A percentile compares a stretch with the other conserved stretches of the same genome.
Conservation (phyloP, 2,329 filamentous ascomycete species). For the Daldinia sp. region DNA sequence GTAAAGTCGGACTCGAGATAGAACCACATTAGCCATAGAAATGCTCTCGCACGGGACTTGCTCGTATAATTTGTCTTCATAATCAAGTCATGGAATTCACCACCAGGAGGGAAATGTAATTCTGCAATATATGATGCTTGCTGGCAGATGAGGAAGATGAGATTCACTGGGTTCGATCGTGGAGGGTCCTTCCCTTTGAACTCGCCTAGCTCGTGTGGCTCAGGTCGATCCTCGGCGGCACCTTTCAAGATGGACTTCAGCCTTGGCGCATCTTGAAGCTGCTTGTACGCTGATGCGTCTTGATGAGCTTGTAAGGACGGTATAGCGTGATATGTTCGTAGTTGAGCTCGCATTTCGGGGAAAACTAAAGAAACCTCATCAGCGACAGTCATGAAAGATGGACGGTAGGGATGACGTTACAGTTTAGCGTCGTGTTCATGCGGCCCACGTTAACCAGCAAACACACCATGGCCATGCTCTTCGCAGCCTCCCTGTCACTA, state of each 20-base stretch:
- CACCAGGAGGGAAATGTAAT: conserved; percentile 84
- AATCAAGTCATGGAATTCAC: conserved; percentile 96
- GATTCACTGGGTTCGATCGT: conserved; percentile 95
- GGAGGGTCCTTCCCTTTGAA: conserved; percentile 75
- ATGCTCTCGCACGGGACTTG: conserved; percentile 84
- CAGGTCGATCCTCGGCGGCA: conserved; percentile 87
- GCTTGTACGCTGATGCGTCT: conserved; percentile 96
- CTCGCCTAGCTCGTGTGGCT: conserved; percentile 85
- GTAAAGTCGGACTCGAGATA: conserved; percentile 97
- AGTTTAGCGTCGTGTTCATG: conserved; percentile 99
- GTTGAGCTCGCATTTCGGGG: conserved; percentile 97
- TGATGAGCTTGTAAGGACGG: conserved; percentile 95
- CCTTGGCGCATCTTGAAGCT: conserved; percentile 94
- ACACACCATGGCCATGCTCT: conserved; percentile 99
- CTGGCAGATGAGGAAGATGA: conserved; percentile 94
- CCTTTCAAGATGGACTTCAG: conserved; percentile 98
- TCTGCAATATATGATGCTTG: conserved; percentile 93
- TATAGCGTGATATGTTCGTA: conserved; percentile 97
- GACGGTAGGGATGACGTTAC: conserved; percentile 63
- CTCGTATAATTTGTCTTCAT: conserved; percentile 90
- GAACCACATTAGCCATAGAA: conserved; percentile 99
- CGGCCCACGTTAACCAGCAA: conserved; percentile 95
- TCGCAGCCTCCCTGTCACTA: conserved; percentile 89
- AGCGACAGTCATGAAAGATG: conserved; percentile 15
- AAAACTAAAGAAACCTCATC: conserved; percentile 71